Evolutionary conservation across 2,329 filamentous ascomycete genomes (phyloP).

Genomic region (Dothistroma pini): DNA sequence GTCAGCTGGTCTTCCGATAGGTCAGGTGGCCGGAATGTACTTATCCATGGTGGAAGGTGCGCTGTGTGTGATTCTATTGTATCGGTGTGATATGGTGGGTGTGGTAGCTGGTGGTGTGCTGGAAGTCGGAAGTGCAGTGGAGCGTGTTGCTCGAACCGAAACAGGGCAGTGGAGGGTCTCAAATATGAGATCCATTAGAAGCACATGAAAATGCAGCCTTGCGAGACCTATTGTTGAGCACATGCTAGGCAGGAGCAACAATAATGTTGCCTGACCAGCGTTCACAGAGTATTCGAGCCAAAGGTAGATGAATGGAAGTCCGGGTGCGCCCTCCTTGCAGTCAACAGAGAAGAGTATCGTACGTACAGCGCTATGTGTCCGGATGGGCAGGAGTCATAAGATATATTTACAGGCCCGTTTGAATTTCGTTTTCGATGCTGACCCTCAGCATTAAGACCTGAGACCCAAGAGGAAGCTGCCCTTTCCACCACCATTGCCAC

Average conservation of each 20-base stretch:
- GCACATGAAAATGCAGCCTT: background rate
- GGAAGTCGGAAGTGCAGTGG: background rate
- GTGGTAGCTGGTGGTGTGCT: background rate
- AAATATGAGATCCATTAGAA: background rate
- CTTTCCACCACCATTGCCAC: conserved; percentile 48
- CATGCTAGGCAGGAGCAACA: background rate
- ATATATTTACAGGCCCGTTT: conserved; percentile 9
- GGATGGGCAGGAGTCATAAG: conserved; percentile 4
- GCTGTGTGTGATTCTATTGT: background rate
- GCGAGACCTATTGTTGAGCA: background rate
- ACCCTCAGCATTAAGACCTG: conserved; percentile 44
- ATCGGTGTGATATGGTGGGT: background rate
- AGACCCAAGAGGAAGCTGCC: conserved; percentile 66
- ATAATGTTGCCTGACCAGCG: background rate
- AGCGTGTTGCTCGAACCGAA: background rate
- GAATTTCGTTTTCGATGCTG: background rate
- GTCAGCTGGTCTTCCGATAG: background rate
- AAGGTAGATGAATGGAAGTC: background rate
- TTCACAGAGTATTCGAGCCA: background rate
- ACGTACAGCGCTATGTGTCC: conserved; percentile 6
- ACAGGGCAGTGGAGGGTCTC: background rate
- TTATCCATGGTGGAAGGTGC: background rate
- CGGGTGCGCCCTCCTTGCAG: background rate
- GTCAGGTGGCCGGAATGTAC: background rate
- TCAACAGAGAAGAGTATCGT: conserved; percentile 19